Base-by-base conservation (phyloP, 306 rosid species). In the Acmispon strigosus region DNA sequence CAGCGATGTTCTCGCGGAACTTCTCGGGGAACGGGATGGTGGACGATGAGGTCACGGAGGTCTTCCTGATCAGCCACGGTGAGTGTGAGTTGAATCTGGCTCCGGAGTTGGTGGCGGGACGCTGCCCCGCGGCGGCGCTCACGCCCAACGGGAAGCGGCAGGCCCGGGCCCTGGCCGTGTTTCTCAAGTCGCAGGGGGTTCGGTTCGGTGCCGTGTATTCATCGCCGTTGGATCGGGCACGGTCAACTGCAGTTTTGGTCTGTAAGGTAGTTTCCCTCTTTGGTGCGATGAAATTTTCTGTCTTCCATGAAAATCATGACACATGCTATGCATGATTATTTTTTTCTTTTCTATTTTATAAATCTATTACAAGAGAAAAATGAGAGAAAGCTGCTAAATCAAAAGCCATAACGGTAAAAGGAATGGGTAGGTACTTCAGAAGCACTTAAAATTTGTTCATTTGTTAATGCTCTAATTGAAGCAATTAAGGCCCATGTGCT, bases 151-250 rank as follows among this genome's bases (percentile, higher is more conserved):
- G 99, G 56, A 86, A 82, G 78, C 81, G 96, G 7, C 99, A 94
- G 43, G 97, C 96, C 0, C 86, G 99, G 85, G 99, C 99, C 7
- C 53, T 94, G 83, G 96, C 99, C 0, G 99, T 91, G 69, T 91
- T 94, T 75, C 74, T 94, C 81, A 91, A 91, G 64, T 89, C 96
- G 9, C 97, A 89, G 67, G 92, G 97, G 52, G 76, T 91, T 48
- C 79, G 87, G 50, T 94, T 94, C 78, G 87, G 78, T 61, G 86
- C 92, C 32, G 90, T 91, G 45, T 91, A 84, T 73, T 84, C 91
- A 0, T 94, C 99, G 8, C 92, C 92, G 10, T 64, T 91, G 81
- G 93, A 79, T 87, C 97, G 99, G 42, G 95, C 97, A 0, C 85
- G 90, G 62, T 83, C 84, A 9, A 94, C 90, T 77, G 99, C 97